These are phyloP conservation scores for Nakazawaea siamensis DNA, from an alignment of 805 yeast species.

Conservation along the genomic window DNA sequence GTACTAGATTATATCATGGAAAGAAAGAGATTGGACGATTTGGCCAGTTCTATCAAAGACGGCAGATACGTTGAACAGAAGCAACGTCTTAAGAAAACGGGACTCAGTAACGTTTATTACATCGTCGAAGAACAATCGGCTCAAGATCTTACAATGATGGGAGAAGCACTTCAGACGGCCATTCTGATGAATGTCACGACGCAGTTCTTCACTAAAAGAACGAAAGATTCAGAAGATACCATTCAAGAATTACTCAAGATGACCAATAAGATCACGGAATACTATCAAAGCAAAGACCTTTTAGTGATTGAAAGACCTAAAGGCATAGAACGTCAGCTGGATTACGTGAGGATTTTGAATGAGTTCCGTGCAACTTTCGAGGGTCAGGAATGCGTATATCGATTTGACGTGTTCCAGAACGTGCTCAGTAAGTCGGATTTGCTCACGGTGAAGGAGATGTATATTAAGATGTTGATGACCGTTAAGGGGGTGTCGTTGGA, in stretches of 20 bases:
- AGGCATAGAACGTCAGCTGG: constrained; percentile 39
- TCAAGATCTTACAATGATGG: constrained; percentile 36
- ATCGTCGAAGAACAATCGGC: constrained; percentile 68
- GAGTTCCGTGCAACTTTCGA: constrained; percentile 35
- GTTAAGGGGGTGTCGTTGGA: constrained; percentile 77
- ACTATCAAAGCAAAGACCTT: constrained; percentile 29
- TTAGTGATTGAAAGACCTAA: constrained; percentile 42
- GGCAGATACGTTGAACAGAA: constrained; percentile 90
- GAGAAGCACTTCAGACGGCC: constrained; percentile 68
- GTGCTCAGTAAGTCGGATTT: constrained; percentile 62
- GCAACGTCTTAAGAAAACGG: constrained; percentile 60
- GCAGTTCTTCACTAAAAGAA: constrained; percentile 61
- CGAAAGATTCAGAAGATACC: constrained; percentile 70
- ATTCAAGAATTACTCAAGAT: constrained; percentile 46
- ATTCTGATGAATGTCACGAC: constrained; percentile 61
- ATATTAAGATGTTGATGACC: constrained; percentile 68
- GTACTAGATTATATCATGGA: constrained; percentile 82
- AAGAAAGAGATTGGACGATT: constrained; percentile 83
- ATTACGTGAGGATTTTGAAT: constrained; percentile 33
- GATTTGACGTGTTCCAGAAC: constrained; percentile 50
- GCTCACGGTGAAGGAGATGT: constrained; percentile 70
- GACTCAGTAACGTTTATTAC: constrained; percentile 60
- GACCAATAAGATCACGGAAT: constrained; percentile 33
- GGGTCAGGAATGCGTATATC: constrained; percentile 29
- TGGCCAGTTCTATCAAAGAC: constrained; percentile 74